A percentile compares a stretch with the other conserved stretches of the same genome.
phyloP scores from a whole-genome alignment of 176 grass and related monocot species.

The Musa beccarii region DNA sequence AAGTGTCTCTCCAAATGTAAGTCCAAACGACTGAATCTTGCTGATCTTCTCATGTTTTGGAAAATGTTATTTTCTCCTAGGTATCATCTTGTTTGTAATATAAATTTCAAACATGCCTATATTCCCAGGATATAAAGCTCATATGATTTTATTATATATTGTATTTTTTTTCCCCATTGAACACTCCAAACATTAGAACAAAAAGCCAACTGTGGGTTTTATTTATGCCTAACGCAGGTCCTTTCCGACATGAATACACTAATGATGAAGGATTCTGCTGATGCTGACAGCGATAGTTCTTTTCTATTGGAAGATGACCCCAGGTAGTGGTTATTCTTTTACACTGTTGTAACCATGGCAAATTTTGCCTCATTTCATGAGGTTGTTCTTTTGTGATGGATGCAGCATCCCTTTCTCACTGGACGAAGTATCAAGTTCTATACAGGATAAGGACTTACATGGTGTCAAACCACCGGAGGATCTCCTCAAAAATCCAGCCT shows the following conservation, averaged over 20 bases:
- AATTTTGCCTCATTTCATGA: background rate
- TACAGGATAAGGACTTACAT: slow-evolving; percentile 57
- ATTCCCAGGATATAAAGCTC: background rate
- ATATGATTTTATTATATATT: background rate
- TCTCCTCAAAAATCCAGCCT: slow-evolving; percentile 42
- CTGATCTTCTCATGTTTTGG: background rate
- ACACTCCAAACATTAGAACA: background rate
- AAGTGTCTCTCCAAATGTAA: slow-evolving; percentile 79
- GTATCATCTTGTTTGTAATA: no score
- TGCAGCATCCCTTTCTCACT: slow-evolving; percentile 70
- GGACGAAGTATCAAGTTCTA: slow-evolving; percentile 63
- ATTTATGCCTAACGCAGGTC: slow-evolving; percentile 41
- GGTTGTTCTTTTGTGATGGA: slow-evolving; percentile 23
- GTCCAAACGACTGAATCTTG: background rate
- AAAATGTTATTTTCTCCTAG: no score
- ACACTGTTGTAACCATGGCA: background rate
- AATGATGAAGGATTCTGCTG: slow-evolving; percentile 42
- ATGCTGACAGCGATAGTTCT: slow-evolving; percentile 32
- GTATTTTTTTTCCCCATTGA: background rate
- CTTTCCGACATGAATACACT: slow-evolving; percentile 51
- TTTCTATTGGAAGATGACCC: slow-evolving; percentile 84
- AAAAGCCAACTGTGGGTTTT: background rate
- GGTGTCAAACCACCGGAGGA: slow-evolving; percentile 43
- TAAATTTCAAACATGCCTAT: no score
- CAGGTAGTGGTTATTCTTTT: slow-evolving; percentile 26